Evolutionary conservation across 2,329 filamentous ascomycete species (phyloP), one percentile per base, ranked within the genome.

Genomic region (Ceratocystis harringtonii): DNA sequence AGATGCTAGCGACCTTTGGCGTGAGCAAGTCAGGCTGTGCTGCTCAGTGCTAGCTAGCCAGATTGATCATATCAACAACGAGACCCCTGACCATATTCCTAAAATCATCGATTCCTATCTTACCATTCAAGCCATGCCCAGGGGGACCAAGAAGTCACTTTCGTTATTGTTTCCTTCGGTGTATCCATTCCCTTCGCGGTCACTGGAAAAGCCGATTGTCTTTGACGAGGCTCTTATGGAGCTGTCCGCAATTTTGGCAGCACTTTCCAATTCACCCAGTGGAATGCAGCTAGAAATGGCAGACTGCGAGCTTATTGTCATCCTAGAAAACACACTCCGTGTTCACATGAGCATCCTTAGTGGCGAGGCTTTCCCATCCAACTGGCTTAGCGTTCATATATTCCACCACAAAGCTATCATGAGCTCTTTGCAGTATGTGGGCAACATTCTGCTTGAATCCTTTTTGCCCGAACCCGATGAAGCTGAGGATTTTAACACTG

Each of bases 321-420:
- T 96, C 52, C 74, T 96, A 8, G 86, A 90, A 69, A 88, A 91
- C 70, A 84, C 88, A 0, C 80, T 99, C 30, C 86, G 89, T 68
- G 88, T 95, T 6, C 87, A 95, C 71, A 89, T 91, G 75, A 96
- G 91, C 69, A 90, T 99, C 64, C 78, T 99, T 10, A 84, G 87
- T 66, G 91, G 91, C 70, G 89, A 95, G 71, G 90, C 94, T 0
- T 97, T 96, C 75, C 94, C 95, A 0, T 78, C 84, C 19, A 85
- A 83, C 67, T 99, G 94, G 95, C 79, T 99, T 57, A 97, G 92
- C 73, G 84, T 96, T 65, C 88, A 95, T 71, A 94, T 97, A 50
- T 94, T 89, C 75, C 89, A 96, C 72, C 90, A 96, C 76, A 90
- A 90, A 72, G 92, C 91, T 19, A 89, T 89, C 1, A 90, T 97